Base-by-base conservation (phyloP, 441 rosid species). In the Euphorbia neoarborescens region DNA sequence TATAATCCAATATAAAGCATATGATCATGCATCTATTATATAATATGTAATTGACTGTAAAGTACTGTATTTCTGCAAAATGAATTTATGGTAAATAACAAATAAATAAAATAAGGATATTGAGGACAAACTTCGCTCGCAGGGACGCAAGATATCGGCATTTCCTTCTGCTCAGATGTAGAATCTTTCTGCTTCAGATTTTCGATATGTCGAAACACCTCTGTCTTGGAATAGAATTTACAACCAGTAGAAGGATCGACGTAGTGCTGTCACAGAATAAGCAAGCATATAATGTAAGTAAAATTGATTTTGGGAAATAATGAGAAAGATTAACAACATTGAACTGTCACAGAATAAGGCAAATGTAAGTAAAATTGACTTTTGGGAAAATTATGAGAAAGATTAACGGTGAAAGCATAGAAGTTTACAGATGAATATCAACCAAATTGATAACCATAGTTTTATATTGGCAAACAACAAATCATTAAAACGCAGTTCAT, bases 181-280 rank as follows among this genome's bases (percentile, higher is more conserved):
- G 46, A n/a, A 50, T 60, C 75, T 64, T 58, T 72, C 54, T 48
- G 68, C 77, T 71, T 75, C n/a, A 40, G 22, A 56, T 61, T 53
- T 48, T 71, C 28, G 51, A 85, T 86, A 81, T 78, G 71, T 53
- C 54, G 72, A 25, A 75, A 20, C 69, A 82, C 86, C 66, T 77
- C 59, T 62, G 87, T 85, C 80, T 73, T 80, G 72, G 89, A 83
- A 70, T 67, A 65, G 76, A 76, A 83, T 75, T 59, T 86, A 65
- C 12, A 24, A 69, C 81, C 80, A 37, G 76, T 76, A 3, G 66
- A 70, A 4, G 70, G 73, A 40, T 85, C 83, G 63, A 75, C 60
- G 60, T 74, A 85, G 56, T 66, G 40, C 87, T 83, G 83, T 73
- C 76, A 63, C 32, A 65, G 38, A 62, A 53, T 62, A 65, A 57